Percentiles rank a stretch among this genome's conserved stretches.
These are phyloP conservation scores for Rubia tinctorum DNA, from an alignment of 305 asterid genomes.

Conservation along the genomic window DNA sequence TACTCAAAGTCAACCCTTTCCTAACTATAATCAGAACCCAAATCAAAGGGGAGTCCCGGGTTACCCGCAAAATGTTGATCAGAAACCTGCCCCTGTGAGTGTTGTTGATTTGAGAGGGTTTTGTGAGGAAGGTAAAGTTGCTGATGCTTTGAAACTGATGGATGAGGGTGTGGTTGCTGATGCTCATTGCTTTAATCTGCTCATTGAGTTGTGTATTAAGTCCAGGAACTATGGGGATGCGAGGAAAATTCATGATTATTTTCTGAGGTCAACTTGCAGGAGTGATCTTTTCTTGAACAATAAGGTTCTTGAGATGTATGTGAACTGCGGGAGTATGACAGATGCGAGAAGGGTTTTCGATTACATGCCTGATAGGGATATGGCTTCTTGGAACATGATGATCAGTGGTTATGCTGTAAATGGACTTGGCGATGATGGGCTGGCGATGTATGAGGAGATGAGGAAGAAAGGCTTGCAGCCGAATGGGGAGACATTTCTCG, in stretches of 20 bases:
- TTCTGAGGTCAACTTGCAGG: conserved; percentile 71
- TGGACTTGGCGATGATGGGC: conserved; percentile 86
- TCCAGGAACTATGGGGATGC: conserved; percentile 82
- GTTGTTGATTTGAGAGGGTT: conserved; percentile 50
- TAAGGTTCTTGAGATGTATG: conserved; percentile 75
- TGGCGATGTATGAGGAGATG: conserved; percentile 79
- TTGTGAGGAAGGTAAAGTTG: conserved; percentile 69
- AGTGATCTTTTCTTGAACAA: conserved; percentile 59
- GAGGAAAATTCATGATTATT: conserved; percentile 81
- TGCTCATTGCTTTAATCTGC: conserved; percentile 61
- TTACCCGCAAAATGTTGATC: conserved; percentile 3
- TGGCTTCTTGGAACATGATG: conserved; percentile 92
- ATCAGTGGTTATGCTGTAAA: conserved; percentile 69
- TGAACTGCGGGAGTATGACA: conserved; percentile 78
- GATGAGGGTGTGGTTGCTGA: conserved; percentile 64
- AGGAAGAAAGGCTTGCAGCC: conserved; percentile 57
- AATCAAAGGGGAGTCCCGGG: conserved; percentile 4
- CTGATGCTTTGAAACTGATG: conserved; percentile 74
- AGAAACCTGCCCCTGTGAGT: conserved; percentile 17
- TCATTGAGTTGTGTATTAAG: conserved; percentile 63
- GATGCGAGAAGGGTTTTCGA: conserved; percentile 87
- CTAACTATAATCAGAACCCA: conserved; percentile 2
- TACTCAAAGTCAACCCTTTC: conserved; percentile 10
- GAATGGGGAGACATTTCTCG: conserved; percentile 59
- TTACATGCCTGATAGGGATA: conserved; percentile 81